Percentiles rank a stretch among this genome's conserved stretches.
phyloP scores from a whole-genome alignment of 2,329 filamentous ascomycete species.

The Alternaria atra region DNA sequence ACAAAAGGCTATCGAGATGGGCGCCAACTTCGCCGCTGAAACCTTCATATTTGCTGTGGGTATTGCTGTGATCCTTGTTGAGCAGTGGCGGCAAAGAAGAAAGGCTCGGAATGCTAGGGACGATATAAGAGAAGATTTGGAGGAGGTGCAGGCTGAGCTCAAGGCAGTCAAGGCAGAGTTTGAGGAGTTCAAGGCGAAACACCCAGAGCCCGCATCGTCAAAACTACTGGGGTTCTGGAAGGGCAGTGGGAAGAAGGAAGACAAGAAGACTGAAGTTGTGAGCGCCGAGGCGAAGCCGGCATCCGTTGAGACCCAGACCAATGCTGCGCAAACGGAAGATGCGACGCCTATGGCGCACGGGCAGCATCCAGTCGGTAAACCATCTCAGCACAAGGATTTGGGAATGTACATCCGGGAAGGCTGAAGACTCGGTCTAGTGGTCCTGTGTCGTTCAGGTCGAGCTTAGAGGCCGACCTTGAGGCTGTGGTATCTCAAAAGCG shows the following conservation, averaged over 20 bases:
- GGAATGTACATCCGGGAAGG: neutral
- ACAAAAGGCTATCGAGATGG: constrained; percentile 73
- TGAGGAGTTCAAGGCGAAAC: constrained; percentile 51
- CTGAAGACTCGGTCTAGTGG: neutral
- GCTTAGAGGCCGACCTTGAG: neutral
- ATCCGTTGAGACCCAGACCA: neutral
- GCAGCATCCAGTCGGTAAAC: constrained; percentile 1
- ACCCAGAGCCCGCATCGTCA: constrained; percentile 37
- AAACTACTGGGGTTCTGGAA: constrained; percentile 44
- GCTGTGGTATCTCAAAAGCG: neutral
- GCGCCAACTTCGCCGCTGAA: constrained; percentile 74
- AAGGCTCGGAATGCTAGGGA: constrained; percentile 69
- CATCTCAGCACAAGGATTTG: neutral
- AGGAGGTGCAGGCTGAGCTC: constrained; percentile 63
- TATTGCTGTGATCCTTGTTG: constrained; percentile 68
- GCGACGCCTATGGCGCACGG: neutral
- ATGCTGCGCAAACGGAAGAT: neutral
- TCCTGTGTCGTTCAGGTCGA: neutral
- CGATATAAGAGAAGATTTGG: constrained; percentile 67
- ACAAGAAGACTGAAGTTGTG: constrained; percentile 28
- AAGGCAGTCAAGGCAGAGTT: constrained; percentile 52
- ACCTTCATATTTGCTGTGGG: constrained; percentile 72
- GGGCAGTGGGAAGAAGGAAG: constrained; percentile 29
- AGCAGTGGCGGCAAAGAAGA: constrained; percentile 67
- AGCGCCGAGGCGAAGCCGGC: constrained; percentile 11